Base-by-base conservation (phyloP, 2,329 filamentous ascomycete species). In the Dichotomopilus funicola region DNA sequence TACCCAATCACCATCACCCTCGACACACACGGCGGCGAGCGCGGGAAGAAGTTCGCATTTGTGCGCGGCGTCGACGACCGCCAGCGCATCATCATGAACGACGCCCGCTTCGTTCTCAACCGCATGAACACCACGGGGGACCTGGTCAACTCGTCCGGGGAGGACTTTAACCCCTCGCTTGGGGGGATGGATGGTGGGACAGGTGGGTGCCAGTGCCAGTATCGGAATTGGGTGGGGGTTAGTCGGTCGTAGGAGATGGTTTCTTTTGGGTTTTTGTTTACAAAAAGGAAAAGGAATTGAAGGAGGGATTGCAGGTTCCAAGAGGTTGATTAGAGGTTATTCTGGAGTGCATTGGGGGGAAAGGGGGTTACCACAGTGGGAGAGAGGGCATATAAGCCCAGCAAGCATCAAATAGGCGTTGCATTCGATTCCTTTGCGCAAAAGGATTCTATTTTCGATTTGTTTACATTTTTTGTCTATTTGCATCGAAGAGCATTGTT, bases 101-200 rank as follows among this genome's bases (percentile, higher is more conserved):
- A 75, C 41, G 71, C 73, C 3, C 69, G 72, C 56, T 64, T 81
- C 5, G 69, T 82, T 53, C 61, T 68, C 8, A 80, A 82, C 61
- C 65, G 80, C 54, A 73, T 81, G 61, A 72, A 66, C 0, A 75
- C 74, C 46, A 78, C 74, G 3, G 81, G 82, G 2, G 71, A 71
- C 5, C 67, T 78, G 59, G 70, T 86, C 54, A 86, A 86, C 64
- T 72, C 19, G 19, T 27, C 72, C 9, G 70, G 75, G 8, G 71
- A 68, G 2, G 68, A 70, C 27, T 69, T 67, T 1, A 72, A 83
- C 58, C 62, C 68, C 9, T 75, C 71, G 33, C 71, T 80, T 55
- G 83, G 83, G 1, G 83, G 83, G 1, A 78, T 80, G 60, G 83
- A 87, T 66, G 83, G 83, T 27, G 83, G 83, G 40, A 78, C 74